Percentiles rank a stretch among this genome's conserved stretches.
These are phyloP conservation scores for Eimeria maxima DNA, from an alignment of 169 alveolate genomes.

Conservation along the genomic window DNA sequence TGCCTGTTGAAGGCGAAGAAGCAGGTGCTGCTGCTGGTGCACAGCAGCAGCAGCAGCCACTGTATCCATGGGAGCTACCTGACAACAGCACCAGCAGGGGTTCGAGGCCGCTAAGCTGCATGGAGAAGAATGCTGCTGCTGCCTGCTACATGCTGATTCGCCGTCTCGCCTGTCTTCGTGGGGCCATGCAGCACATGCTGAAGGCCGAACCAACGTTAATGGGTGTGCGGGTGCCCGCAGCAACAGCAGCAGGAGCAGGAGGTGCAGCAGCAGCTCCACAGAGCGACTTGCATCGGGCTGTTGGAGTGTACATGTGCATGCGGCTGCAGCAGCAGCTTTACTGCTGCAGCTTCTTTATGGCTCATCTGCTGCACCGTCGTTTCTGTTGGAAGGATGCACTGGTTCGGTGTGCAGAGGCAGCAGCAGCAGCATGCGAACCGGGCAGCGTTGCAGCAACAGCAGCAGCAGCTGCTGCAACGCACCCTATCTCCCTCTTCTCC, in stretches of 20 bases:
- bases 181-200: slow-evolving; percentile 35
- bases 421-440: slow-evolving; percentile 17
- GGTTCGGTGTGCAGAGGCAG: slow-evolving; percentile 52
- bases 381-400: slow-evolving; percentile 12
- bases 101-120: not conserved
- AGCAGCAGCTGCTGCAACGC: slow-evolving; percentile 36
- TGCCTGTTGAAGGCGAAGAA: not conserved
- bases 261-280: slow-evolving; percentile 44
- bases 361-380: slow-evolving; percentile 74
- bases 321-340: slow-evolving; percentile 80
- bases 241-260: slow-evolving; percentile 62
- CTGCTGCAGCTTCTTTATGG: slow-evolving; percentile 72
- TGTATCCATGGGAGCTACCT: not conserved
- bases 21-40: slow-evolving; percentile 8
- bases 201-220: not conserved
- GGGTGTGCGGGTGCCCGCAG: slow-evolving; percentile 10
- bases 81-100: slow-evolving; percentile 38
- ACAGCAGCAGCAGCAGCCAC: slow-evolving; percentile 55
- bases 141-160: not conserved
- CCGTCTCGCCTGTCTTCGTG: slow-evolving; percentile 16
- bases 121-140: slow-evolving; percentile 24
- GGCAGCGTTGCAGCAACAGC: not conserved
- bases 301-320: slow-evolving; percentile 39
- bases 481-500: slow-evolving; percentile 73
- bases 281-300: slow-evolving; percentile 27